A percentile compares a stretch with the other conserved stretches of the same genome.
These are phyloP conservation scores for Fusarium graminum DNA, from an alignment of 2,329 filamentous ascomycete species.

Conservation along the genomic window DNA sequence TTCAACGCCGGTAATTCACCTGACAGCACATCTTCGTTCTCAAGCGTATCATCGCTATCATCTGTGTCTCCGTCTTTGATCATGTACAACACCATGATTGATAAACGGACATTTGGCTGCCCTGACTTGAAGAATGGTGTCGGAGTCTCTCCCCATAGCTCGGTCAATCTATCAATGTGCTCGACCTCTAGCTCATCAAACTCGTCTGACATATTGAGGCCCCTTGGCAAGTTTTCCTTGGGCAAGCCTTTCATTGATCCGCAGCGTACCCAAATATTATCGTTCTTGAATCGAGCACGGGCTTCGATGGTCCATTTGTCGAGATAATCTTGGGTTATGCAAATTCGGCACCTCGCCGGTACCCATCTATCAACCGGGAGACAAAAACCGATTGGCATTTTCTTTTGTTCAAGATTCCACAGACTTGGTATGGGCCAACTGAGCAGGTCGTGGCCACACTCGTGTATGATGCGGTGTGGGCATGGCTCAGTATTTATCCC, in stretches of 20 bases:
- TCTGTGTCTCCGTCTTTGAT: background rate
- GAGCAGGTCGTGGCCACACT: conserved; percentile 27
- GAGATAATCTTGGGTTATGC: conserved; percentile 20
- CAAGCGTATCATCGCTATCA: background rate
- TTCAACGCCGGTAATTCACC: background rate
- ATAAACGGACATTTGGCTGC: background rate
- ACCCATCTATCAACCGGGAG: background rate
- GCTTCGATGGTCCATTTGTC: conserved; percentile 23
- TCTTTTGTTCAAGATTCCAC: background rate
- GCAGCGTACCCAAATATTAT: conserved; percentile 13
- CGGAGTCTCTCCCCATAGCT: background rate
- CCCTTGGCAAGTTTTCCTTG: background rate
- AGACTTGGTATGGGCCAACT: background rate
- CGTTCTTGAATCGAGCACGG: background rate
- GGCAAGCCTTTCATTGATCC: conserved; percentile 7
- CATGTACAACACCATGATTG: background rate
- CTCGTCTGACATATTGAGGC: background rate
- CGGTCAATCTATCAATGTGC: background rate
- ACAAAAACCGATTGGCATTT: conserved; percentile 12
- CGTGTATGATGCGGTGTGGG: conserved; percentile 33
- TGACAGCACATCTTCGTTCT: no score
- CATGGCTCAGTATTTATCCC: conserved; percentile 18
- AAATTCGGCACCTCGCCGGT: conserved; percentile 27
- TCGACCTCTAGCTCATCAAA: background rate
- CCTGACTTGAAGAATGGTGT: background rate